A percentile compares a stretch with the other conserved stretches of the same genome.
Evolutionary conservation across 2,329 filamentous ascomycete species (phyloP).

Genomic region (Ophiostoma sp.): DNA sequence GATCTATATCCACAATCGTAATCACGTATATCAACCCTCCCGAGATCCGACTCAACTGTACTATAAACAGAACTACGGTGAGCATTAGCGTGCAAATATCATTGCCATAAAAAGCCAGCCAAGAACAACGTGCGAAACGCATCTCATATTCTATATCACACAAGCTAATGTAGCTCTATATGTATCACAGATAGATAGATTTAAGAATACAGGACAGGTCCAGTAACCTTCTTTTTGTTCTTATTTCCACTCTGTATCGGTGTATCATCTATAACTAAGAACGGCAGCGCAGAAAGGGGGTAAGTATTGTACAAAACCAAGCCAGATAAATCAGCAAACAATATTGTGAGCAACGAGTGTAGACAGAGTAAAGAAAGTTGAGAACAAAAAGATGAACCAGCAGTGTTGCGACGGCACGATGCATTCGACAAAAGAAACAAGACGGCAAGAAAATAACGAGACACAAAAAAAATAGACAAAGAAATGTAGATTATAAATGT

Average conservation of each 20-base stretch:
- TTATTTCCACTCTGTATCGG: neutral
- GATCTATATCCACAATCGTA: too few species aligned
- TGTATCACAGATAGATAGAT: neutral
- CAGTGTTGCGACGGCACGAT: neutral
- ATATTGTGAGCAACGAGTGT: neutral
- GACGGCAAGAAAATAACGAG: neutral
- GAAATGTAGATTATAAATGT: neutral
- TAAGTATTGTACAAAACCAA: slow-evolving; percentile 1
- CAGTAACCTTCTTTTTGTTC: neutral
- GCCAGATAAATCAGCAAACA: neutral
- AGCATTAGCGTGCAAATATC: neutral
- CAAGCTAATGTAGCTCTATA: too few species aligned
- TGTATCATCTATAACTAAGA: slow-evolving; percentile 4
- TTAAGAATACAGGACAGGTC: neutral
- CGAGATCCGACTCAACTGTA: neutral
- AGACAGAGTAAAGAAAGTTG: neutral
- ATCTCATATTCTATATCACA: neutral
- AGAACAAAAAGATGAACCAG: neutral
- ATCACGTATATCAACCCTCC: too few species aligned
- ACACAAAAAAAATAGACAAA: neutral
- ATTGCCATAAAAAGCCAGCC: neutral
- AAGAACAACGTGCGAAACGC: neutral
- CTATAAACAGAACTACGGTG: neutral
- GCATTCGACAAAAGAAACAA: slow-evolving; percentile 10
- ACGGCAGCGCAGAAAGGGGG: neutral